phyloP scores from a whole-genome alignment of 2,329 filamentous ascomycete genomes.

The Domatiomyces catenatus region DNA sequence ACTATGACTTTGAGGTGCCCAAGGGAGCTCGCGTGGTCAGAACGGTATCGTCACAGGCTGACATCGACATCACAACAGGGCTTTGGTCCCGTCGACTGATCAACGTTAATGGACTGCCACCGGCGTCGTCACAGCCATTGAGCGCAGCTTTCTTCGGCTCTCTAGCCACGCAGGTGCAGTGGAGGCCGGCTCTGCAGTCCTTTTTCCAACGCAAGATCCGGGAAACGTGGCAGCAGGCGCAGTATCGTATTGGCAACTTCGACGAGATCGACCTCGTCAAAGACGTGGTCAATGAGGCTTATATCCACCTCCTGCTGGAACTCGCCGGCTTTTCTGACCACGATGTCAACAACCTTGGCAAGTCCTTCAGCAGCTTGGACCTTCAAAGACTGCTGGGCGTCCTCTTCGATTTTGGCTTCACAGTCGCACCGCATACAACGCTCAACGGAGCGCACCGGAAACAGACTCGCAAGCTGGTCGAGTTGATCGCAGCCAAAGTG shows the following conservation, averaged over 20 bases:
- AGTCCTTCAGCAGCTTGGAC: not conserved
- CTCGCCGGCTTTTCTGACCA: not conserved
- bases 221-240: conserved; percentile 29
- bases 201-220: conserved; percentile 34
- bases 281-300: conserved; percentile 37
- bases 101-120: not conserved
- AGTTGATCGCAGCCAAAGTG: not conserved
- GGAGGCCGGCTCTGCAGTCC: conserved; percentile 28
- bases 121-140: not conserved
- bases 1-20: conserved; percentile 27
- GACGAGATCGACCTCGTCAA: conserved; percentile 35
- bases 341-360: not conserved
- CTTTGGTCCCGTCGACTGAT: not conserved
- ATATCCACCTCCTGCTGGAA: conserved; percentile 35
- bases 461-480: not conserved
- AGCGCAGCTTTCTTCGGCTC: not conserved
- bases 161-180: conserved; percentile 19
- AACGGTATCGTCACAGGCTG: conserved; percentile 18
- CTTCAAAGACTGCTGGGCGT: not conserved
- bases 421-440: no score
- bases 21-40: conserved; percentile 18
- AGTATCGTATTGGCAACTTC: conserved; percentile 31
- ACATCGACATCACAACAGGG: not conserved
- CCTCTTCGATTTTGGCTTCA: not conserved
- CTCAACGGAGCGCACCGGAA: not conserved